A percentile compares a stretch with the other conserved stretches of the same genome.
Conservation (phyloP, 192 early-diverging fungal genomes). For the Globomyces pollinis-pini region DNA sequence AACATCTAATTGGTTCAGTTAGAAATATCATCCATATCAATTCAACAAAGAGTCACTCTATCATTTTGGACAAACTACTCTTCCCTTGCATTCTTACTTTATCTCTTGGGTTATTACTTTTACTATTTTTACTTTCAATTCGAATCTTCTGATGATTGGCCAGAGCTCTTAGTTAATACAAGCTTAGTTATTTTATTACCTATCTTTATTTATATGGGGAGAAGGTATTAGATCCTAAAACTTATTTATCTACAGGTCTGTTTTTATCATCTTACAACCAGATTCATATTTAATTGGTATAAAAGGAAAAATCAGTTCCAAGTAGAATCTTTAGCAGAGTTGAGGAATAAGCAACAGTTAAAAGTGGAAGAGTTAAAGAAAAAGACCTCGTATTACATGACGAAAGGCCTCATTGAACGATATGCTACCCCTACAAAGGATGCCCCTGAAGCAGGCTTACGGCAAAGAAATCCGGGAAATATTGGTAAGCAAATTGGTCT, state of each 20-base stretch:
- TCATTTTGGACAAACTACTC: no score
- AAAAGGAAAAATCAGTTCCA: constrained; percentile 8
- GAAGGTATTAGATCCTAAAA: no score
- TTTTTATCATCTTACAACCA: constrained; percentile 13
- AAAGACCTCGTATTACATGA: constrained; percentile 83
- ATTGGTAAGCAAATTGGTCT: constrained; percentile 12
- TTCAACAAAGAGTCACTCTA: constrained; percentile 7
- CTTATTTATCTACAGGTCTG: no score
- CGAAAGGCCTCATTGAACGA: constrained; percentile 79
- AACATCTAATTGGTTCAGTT: no score
- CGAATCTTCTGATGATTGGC: no score
- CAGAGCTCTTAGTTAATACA: no score
- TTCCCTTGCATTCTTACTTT: no score
- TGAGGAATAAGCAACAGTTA: constrained; percentile 43
- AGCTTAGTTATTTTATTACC: no score
- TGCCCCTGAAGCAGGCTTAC: neutral
- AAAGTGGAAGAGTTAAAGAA: constrained; percentile 93
- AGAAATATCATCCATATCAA: constrained; percentile 3
- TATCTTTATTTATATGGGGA: no score
- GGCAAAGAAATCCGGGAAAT: neutral
- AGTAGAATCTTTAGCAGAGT: constrained; percentile 12
- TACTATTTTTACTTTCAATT: no score
- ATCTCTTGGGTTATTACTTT: no score
- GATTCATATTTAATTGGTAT: constrained; percentile 39
- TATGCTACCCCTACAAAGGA: constrained; percentile 60